A percentile compares a stretch with the other conserved stretches of the same genome.
Conservation (phyloP, 768 basidiomycete species). For the Lentinula edodes region DNA sequence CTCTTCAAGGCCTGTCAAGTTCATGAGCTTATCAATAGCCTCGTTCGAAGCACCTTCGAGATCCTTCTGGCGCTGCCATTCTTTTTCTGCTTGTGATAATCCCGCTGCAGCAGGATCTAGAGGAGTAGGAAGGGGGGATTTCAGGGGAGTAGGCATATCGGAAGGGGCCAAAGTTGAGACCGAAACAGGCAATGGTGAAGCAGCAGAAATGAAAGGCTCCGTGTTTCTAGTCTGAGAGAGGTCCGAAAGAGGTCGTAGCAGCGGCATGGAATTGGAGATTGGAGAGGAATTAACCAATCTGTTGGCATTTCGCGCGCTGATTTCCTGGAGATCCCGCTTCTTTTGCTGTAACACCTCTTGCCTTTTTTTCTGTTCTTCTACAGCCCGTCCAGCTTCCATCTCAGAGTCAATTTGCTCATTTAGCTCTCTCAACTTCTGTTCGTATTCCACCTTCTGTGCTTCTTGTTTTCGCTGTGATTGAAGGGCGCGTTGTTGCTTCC, state of each 20-base stretch:
- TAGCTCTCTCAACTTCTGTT: slow-evolving; percentile 33
- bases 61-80: slow-evolving; percentile 58
- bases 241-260: background rate
- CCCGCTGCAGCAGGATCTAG: background rate
- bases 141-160: background rate
- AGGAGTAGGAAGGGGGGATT: background rate
- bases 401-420: slow-evolving; percentile 33
- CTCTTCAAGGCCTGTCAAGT: slow-evolving; percentile 61
- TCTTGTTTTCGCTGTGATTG: slow-evolving; percentile 40
- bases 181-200: background rate
- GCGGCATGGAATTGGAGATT: background rate
- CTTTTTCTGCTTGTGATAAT: slow-evolving; percentile 24
- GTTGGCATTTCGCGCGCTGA: slow-evolving; percentile 6
- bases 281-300: background rate
- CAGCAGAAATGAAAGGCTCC: background rate
- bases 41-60: slow-evolving; percentile 45
- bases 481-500: slow-evolving; percentile 34
- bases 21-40: slow-evolving; percentile 64
- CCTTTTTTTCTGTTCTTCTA: slow-evolving; percentile 29
- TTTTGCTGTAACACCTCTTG: slow-evolving; percentile 33
- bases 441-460: slow-evolving; percentile 36
- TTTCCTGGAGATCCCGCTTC: slow-evolving; percentile 37
- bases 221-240: background rate
- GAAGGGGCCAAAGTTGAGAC: background rate
- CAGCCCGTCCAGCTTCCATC: slow-evolving; percentile 26